Evolutionary conservation across 2,329 filamentous ascomycete species (phyloP), one percentile per base, ranked within the genome.

Genomic region (Dactylellina parvicollis): DNA sequence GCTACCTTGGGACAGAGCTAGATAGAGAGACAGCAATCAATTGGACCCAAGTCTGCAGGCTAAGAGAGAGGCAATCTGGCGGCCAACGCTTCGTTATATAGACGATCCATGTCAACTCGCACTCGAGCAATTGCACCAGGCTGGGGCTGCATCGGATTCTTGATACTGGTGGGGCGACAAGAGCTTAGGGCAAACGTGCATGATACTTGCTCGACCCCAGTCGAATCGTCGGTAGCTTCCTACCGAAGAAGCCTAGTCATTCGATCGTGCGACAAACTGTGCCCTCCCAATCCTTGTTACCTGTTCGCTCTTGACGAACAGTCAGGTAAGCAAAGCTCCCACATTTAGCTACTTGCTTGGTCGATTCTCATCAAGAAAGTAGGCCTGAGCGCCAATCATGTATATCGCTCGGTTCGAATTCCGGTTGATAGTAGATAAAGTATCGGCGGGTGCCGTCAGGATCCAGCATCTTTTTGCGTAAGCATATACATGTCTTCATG

Each of bases 111-210:
- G 54, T 16, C 22, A 32, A 32, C 9, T 47, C 36, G 10, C 54
- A 34, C 20, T 18, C 40, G 5, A 44, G 40, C 9, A n/a, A 44
- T 44, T 20, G 9, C 16, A 16, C 16, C 40, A 18, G 22, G 20
- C n/a, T 16, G 40, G 40, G 20, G 40, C 40, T 44, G 16, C 40
- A 4, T 18, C 16, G 4, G 16, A 18, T 34, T 12, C 12, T 34
- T 12, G 5, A 20, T 44, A 7, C 40, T 44, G n/a, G 36, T 16
- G 40, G 40, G 40, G 40, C 40, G 9, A 44, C 20, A n/a, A 18
- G 9, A 44, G 16, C 30, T 59, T 47, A 34, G 40, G 40, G 55
- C 28, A 59, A 59, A 59, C 26, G n/a, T 47, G 38, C 22, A 46
- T 56, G 9, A 20, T 40, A 40, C 4, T 14, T 8, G 36, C 16